Base-by-base conservation (phyloP, 805 yeast genomes). In the Metschnikowia peoriensis region DNA sequence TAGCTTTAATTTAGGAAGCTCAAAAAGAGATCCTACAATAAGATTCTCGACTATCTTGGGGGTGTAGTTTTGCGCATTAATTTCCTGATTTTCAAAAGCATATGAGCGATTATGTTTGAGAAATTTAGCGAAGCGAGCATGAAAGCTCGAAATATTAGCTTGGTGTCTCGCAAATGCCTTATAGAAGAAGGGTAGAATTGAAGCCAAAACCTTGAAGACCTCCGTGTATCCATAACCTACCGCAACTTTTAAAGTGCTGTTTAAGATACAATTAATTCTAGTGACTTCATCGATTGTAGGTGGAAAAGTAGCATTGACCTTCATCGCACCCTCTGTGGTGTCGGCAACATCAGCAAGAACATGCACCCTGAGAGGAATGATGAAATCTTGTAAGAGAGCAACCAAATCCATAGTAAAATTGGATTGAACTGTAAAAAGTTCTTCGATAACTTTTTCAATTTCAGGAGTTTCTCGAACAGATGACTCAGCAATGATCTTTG, bases 281-380 rank as follows among this genome's bases (percentile, higher is more conserved):
- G 96, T 88, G 15, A 93, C 85, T 70, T 93, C 98, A 68, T 93
- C 97, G 16, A 93, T 87, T 0, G 98, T 93, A 0, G 97, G 97
- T 2, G 98, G 97, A 63, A 93, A 91, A 0, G 90, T 77, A 46
- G 83, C 77, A 66, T 93, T 92, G 35, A 92, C 75, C 58, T 83
- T 82, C 1, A 85, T 68, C 2, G 88, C 83, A 1, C 89, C 84
- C 41, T 82, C 65, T 10, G 76, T 76, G 4, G 78, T 73, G 1
- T 79, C 79, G 10, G 61, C 46, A 27, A 50, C 39, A 14, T 55
- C 54, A 50, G 82, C 78, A 35, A 89, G 67, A 0, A 87, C 90
- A 52, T 78, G 77, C 14, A 88, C 81, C 59, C 98, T 77, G 38
- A 91, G 67, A 0, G 96, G 96, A 28, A 91, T 84, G 40, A 92